phyloP scores from a whole-genome alignment of 306 rosid species.

The Argentina anserina region DNA sequence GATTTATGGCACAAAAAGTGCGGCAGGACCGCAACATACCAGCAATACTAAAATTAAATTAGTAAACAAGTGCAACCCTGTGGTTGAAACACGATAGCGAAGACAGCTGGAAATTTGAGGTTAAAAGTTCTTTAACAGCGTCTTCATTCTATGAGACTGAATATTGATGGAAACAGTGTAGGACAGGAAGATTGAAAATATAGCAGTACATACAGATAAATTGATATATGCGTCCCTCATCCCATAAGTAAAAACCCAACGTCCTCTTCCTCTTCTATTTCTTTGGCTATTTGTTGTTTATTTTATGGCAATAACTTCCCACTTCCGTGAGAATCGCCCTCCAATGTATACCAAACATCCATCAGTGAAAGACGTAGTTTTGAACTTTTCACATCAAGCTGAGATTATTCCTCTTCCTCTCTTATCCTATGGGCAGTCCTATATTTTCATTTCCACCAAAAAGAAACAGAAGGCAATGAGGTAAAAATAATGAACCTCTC shows the following conservation, averaged over 20 bases:
- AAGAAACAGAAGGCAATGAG: neutral
- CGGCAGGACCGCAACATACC: neutral
- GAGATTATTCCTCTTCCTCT: neutral
- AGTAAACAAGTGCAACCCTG: neutral
- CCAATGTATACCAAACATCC: slow-evolving; percentile 40
- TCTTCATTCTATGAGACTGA: neutral
- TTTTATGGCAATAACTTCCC: slow-evolving; percentile 10
- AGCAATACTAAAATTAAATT: neutral
- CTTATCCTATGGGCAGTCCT: neutral
- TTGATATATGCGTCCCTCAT: neutral
- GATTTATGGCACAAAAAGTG: neutral
- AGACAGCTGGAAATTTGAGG: neutral
- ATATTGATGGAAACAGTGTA: neutral
- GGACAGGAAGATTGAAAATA: neutral
- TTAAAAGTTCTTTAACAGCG: neutral
- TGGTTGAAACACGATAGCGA: neutral
- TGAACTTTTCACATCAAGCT: neutral
- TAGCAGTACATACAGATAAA: too few species aligned
- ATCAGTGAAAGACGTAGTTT: neutral
- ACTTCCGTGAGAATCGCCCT: slow-evolving; percentile 52
- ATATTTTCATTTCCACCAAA: neutral
- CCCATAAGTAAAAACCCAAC: neutral
- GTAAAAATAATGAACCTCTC: slow-evolving; percentile 60
- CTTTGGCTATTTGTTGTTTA: neutral
- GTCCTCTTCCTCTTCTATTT: neutral